phyloP scores from a whole-genome alignment of 129 eudicot species.

The Erigeron canadensis region DNA sequence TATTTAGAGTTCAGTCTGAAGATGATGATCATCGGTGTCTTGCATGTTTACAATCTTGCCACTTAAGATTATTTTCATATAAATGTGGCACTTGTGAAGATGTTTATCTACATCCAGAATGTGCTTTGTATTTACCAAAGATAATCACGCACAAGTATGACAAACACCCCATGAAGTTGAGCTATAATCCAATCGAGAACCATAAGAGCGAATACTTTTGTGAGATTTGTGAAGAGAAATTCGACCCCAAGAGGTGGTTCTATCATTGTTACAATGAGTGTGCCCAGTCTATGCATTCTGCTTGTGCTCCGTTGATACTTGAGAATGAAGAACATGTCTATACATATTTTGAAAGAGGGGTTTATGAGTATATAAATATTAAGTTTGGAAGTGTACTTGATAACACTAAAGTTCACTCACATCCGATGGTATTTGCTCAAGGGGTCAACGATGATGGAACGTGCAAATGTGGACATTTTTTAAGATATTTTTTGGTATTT shows the following conservation, averaged over 20 bases:
- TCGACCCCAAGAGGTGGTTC: neutral
- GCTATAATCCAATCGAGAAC: neutral
- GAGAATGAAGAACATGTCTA: neutral
- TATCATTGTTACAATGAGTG: neutral
- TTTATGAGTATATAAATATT: neutral
- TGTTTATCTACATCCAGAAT: neutral
- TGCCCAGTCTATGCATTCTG: neutral
- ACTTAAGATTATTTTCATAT: neutral
- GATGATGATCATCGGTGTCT: no score
- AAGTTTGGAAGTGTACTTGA: neutral
- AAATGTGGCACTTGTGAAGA: neutral
- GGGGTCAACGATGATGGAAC: no score
- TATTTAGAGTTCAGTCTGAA: neutral
- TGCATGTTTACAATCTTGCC: neutral
- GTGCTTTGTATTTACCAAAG: neutral
- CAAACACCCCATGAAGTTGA: neutral
- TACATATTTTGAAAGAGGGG: neutral
- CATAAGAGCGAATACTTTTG: slow-evolving; percentile 5
- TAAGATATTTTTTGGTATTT: no score
- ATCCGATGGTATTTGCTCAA: no score
- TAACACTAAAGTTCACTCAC: no score
- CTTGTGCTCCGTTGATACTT: neutral
- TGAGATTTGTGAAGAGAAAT: neutral
- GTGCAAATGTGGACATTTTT: no score
- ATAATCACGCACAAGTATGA: neutral